phyloP scores from a whole-genome alignment of 2,329 filamentous ascomycete genomes.

The Aspergillus latus region DNA sequence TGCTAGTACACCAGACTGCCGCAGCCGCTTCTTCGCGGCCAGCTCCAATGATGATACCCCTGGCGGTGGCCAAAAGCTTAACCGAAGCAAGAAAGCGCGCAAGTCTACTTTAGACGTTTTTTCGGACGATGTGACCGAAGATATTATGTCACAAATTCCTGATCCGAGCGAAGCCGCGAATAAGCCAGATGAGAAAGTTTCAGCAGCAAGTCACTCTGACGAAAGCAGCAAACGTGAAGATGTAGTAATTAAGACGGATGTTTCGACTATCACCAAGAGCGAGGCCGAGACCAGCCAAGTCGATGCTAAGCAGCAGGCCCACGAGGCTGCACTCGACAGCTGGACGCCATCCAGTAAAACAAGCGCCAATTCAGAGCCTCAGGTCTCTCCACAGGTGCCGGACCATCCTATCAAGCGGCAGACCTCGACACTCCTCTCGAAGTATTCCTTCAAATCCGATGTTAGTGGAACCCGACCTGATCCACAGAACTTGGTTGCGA shows the following conservation, averaged over 20 bases:
- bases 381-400: conserved; percentile 36
- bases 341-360: conserved; percentile 11
- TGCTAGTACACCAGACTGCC: conserved; percentile 34
- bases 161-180: conserved; percentile 29
- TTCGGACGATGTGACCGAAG: conserved; percentile 55
- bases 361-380: conserved; percentile 19
- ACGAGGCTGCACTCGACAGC: not conserved
- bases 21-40: conserved; percentile 52
- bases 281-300: not conserved
- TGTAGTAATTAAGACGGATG: not conserved
- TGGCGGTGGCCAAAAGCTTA: conserved; percentile 36
- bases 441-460: conserved; percentile 34
- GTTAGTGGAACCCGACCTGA: conserved; percentile 1
- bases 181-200: not conserved
- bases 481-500: not conserved
- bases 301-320: not conserved
- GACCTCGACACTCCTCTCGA: conserved; percentile 37
- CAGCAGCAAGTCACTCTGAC: not conserved
- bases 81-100: conserved; percentile 42
- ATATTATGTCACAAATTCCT: conserved; percentile 49
- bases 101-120: conserved; percentile 51
- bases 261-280: not conserved
- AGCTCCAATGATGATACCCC: conserved; percentile 39
- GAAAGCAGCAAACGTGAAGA: not conserved
- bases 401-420: conserved; percentile 39